Base-by-base conservation (phyloP, 164 flowering plant species). In the Piper betle region DNA sequence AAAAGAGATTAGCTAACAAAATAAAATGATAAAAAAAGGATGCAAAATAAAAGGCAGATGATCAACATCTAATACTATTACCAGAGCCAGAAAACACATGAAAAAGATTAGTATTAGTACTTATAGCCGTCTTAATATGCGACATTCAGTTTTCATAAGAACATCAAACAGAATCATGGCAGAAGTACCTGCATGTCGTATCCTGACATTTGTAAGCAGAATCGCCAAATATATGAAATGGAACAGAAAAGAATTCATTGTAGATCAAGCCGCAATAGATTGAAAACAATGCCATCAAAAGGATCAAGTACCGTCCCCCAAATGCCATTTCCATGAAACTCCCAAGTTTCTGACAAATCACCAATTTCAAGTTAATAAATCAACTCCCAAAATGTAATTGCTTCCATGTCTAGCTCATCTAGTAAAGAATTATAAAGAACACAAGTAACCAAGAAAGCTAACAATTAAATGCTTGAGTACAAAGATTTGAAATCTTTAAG, bases 281-380 rank as follows among this genome's bases (percentile, higher is more conserved):
- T 39, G 97, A 91, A 74, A 91, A 91, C 50, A 91, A 65, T 58
- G 97, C 77, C 97, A 91, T 91, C 70, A 87, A 74, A 69, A 88
- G 93, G 61, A 91, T 72, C 46, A 91, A 75, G 74, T 88, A 91
- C 57, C 97, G 97, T 54, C 97, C 97, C 40, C 97, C 97, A 78
- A 84, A 91, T 38, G 84, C 80, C 94, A 88, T 84, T 77, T 91
- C 97, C 96, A 88, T 81, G 65, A 91, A 88, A 84, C 87, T 86
- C 58, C 94, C 94, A 33, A 91, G 91, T 88, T 86, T 88, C 96
- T 91, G 90, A 60, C 39, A 67, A 46, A 68, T 25, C 4, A 43
- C 43, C 19, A 9, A 25, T 42, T 46, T 46, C 50, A 46, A 46
- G 11, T 46, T 46, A 46, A 10, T 42, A 46, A 46, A 46, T 46